Evolutionary conservation across 306 rosid species (phyloP), one percentile per base, ranked within the genome.

Genomic region (Urtica urens): DNA sequence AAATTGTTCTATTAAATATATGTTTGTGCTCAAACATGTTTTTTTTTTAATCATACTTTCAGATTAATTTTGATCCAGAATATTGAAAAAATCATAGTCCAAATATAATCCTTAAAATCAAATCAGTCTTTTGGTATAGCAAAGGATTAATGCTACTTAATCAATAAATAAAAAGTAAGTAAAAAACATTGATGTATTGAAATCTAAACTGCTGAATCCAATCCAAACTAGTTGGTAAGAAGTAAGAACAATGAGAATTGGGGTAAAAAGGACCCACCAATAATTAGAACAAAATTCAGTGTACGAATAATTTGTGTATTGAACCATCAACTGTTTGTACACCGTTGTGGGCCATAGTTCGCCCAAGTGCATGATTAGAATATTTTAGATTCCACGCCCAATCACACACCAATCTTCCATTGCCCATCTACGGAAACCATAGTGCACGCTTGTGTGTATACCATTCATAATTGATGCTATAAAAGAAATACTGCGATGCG

Each of bases 301-400:
- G 57, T 10, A 51, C 25, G 22, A 29, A 15, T 9, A 29, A 5
- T 46, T 13, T 52, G 58, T 37, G n/a, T 35, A 4, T 54, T 54
- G 58, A 44, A 52, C 58, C 58, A 24, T 40, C 59, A 24, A 54
- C 38, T 38, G 40, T 37, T 2, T 14, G 17, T n/a, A 38, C 26
- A 23, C 35, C 37, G 40, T 16, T 47, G 59, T 54, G 48, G 59
- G 49, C 38, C 59, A 54, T 39, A 41, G 22, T 8, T 49, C 20
- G 27, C 31, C 38, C 47, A 46, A 13, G 46, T 37, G 54, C 19
- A 38, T 25, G 48, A 47, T 25, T 46, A 55, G 38, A 58, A n/a
- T n/a, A n/a, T n/a, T n/a, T 46, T 13, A 37, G 46, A 58, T 58
- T 58, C 54, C 24, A 23, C 47, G 5, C 49, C 49, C 20, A 46